Conservation (phyloP, 768 basidiomycete species). For the Boletus tylopilopsis region DNA sequence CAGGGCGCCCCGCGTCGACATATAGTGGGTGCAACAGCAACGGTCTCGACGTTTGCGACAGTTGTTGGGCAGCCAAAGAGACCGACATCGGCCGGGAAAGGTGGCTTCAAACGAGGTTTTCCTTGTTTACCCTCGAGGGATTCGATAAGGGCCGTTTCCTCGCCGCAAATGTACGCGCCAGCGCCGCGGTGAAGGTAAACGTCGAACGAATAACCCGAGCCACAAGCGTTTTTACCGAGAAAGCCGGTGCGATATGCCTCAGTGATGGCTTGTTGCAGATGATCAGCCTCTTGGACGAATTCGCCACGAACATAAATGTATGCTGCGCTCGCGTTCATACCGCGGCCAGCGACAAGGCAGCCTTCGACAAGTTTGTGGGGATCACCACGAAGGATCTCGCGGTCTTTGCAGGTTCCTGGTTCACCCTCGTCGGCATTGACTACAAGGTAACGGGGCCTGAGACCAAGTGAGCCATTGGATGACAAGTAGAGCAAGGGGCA, state of each 20-base stretch:
- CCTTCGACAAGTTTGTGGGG: constrained; percentile 98
- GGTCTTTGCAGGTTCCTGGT: constrained; percentile 98
- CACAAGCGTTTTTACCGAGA: constrained; percentile 88
- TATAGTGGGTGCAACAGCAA: constrained; percentile 96
- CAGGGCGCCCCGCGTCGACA: constrained; percentile 83
- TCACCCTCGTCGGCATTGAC: constrained; percentile 99
- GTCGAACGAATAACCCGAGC: constrained; percentile 91
- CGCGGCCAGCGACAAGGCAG: constrained; percentile 93
- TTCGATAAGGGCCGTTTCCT: constrained; percentile 98
- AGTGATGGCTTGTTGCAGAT: constrained; percentile 92
- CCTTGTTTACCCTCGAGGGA: constrained; percentile 97
- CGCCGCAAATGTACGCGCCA: constrained; percentile 97
- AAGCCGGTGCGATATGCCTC: constrained; percentile 91
- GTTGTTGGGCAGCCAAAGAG: constrained; percentile 97
- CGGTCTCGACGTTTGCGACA: constrained; percentile 98
- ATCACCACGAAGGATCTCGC: constrained; percentile 96
- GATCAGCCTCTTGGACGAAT: constrained; percentile 92
- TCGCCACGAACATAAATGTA: constrained; percentile 99
- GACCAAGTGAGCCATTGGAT: background rate
- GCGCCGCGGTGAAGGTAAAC: constrained; percentile 98
- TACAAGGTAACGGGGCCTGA: constrained; percentile 90
- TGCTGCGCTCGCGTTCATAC: constrained; percentile 97
- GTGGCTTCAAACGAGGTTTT: constrained; percentile 95
- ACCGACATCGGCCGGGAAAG: constrained; percentile 98
- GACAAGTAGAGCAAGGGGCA: background rate